Evolutionary conservation across 2,329 filamentous ascomycete genomes (phyloP), one percentile per base, ranked within the genome.

Genomic region (Celoporthe dispersa): DNA sequence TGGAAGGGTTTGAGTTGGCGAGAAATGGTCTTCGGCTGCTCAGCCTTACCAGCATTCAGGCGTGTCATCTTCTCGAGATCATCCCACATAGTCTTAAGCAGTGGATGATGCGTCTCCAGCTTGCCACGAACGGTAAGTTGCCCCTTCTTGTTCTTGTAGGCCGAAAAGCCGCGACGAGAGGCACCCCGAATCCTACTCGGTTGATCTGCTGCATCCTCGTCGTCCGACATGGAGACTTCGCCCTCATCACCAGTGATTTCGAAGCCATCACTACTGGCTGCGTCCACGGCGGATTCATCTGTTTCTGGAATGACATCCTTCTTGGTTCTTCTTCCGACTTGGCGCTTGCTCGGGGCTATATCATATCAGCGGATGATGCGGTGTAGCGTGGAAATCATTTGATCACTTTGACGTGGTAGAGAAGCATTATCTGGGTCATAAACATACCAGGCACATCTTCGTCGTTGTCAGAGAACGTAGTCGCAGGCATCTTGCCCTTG

Each of bases 1-100:
- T 99, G 96, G 78, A 98, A 99, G 0, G 92, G 91, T 80, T 99
- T 98, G 73, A 99, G 85, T 68, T 90, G 91, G 53, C 95, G 91
- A 66, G 87, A 93, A 73, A 99, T 98, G 3, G 87, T 90, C 9
- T 81, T 78, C 4, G 96, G 96, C 77, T 97, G 94, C 70, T 87
- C 82, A 44, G 91, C 92, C 73, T 84, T 85, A 33, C 81, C 84
- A 33, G 85, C 82, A 37, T 88, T 86, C 72, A 98, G 87, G 25
- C 90, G 82, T 0, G 92, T 88, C 74, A 91, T 86, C 1, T 88
- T 85, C 78, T 91, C 84, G 2, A 98, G 83, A 33, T 92, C 88
- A 3, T 87, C 80, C 96, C 96, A 99, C 93, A 98, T 97, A 0
- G 90, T 71, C 67, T 63, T 66, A 25, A 69, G 63, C 39, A 64